These are phyloP conservation scores for Letharia lupina DNA, from an alignment of 495 filamentous ascomycete species.

Conservation along the genomic window DNA sequence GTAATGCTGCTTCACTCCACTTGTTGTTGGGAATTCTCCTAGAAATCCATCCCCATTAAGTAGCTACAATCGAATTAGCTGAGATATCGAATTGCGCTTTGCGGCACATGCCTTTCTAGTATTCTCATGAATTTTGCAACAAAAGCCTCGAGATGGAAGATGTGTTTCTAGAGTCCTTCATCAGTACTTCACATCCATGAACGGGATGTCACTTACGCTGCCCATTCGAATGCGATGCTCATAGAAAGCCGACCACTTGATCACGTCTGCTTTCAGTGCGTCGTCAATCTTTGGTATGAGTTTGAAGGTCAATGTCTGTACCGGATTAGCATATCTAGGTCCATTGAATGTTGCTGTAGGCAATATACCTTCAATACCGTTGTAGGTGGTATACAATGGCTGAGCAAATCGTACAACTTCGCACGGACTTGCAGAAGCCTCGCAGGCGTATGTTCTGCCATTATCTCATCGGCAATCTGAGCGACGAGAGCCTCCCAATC, in stretches of 20 bases:
- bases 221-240: slow-evolving; percentile 88
- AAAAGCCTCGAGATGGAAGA: slow-evolving; percentile 97
- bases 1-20: neutral
- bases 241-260: slow-evolving; percentile 94
- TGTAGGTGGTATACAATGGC: slow-evolving; percentile 92
- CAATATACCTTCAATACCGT: slow-evolving; percentile 69
- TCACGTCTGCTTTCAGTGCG: slow-evolving; percentile 78
- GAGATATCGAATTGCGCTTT: neutral
- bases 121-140: slow-evolving; percentile 98
- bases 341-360: neutral
- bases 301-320: slow-evolving; percentile 75
- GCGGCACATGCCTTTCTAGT: slow-evolving; percentile 56
- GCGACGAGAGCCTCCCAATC: slow-evolving; percentile 91
- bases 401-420: slow-evolving; percentile 90
- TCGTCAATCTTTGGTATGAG: slow-evolving; percentile 82
- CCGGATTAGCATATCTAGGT: neutral
- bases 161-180: slow-evolving; percentile 56
- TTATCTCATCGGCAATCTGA: slow-evolving; percentile 82
- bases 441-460: slow-evolving; percentile 81
- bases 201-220: slow-evolving; percentile 40
- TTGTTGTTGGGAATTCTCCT: slow-evolving; percentile 7
- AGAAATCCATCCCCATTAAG: slow-evolving; percentile 85
- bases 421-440: slow-evolving; percentile 78
- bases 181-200: neutral
- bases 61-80: slow-evolving; percentile 44